These are phyloP conservation scores for Botryotinia globosa DNA, from an alignment of 2,329 filamentous ascomycete genomes.

Conservation along the genomic window DNA sequence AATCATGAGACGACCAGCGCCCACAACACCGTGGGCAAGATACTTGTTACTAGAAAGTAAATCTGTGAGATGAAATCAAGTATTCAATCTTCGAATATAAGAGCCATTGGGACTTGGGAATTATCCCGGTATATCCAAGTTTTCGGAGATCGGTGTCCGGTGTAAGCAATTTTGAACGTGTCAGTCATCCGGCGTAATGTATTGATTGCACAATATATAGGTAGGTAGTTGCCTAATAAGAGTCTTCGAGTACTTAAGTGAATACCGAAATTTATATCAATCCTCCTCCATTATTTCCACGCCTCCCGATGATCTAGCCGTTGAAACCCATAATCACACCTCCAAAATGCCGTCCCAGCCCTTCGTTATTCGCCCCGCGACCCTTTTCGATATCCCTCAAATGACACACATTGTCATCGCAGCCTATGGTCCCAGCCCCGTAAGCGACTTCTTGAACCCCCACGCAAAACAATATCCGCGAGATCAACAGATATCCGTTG, in stretches of 20 bases:
- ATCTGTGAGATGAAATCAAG: background rate
- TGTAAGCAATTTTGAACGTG: background rate
- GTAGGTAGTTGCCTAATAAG: background rate
- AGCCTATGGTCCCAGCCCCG: constrained; percentile 24
- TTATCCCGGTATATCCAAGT: background rate
- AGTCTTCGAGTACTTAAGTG: no score
- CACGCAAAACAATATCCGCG: constrained; percentile 20
- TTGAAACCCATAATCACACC: no score
- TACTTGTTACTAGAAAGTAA: background rate
- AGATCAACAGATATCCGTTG: constrained; percentile 19
- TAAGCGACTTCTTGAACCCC: constrained; percentile 26
- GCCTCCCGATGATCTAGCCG: no score
- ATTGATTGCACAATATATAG: background rate
- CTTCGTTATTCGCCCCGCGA: constrained; percentile 25
- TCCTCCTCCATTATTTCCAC: no score
- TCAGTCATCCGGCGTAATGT: background rate
- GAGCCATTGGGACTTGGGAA: rapidly evolving
- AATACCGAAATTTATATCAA: background rate
- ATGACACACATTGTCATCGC: constrained; percentile 18
- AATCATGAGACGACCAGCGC: background rate
- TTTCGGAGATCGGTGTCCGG: background rate
- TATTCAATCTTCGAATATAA: background rate
- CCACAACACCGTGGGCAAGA: background rate
- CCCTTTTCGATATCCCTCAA: constrained; percentile 22
- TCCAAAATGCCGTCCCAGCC: background rate